Base-by-base conservation (phyloP, 768 basidiomycete species). In the Tricholoma matsutake region DNA sequence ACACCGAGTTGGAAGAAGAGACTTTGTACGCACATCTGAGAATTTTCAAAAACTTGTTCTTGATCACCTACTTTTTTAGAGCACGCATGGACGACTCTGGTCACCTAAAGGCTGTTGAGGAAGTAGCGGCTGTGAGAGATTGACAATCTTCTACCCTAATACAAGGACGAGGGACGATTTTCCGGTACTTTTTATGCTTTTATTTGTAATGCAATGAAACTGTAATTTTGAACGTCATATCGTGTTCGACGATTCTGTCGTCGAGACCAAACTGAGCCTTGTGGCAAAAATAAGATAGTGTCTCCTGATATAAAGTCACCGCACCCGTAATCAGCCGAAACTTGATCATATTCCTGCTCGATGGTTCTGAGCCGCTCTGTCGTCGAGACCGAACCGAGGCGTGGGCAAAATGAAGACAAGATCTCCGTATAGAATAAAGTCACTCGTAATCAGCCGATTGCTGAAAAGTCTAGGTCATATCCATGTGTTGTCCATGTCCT, bases 1-100 rank as follows among this genome's bases (percentile, higher is more conserved):
- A 76, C 58, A 82, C 80, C 3, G 82, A 84, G 11, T 39, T 79
- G 10, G 78, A 79, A 31, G 85, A 87, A 37, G 83, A 83, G 62
- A 68, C 72, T 22, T 66, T 82, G 86, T 88, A 69, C 63, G 83
- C 22, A 25, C 22, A 25, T 77, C 4, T 3, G 3, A n/a, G 1
- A 2, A 7, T 52, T 6, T 22, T 13, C 25, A 6, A 11, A 11
- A 49, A 25, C 13, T 49, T 13, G 55, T 3, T 18, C 13, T 16
- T 28, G 9, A 28, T 32, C 11, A 18, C 20, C 18, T 20, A 9
- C 43, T 13, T 34, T 25, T 49, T 1, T 49, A 49, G 47, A 11
- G 47, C 47, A 22, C 47, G 47, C 11, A 49, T 81, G 78, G 78
- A 80, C 61, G 78, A 80, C 22, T 67, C 70, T 20, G 80, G 77